Evolutionary conservation across 2,329 filamentous ascomycete genomes (phyloP), one percentile per base, ranked within the genome.

Genomic region (Hymenoscyphus scutula): DNA sequence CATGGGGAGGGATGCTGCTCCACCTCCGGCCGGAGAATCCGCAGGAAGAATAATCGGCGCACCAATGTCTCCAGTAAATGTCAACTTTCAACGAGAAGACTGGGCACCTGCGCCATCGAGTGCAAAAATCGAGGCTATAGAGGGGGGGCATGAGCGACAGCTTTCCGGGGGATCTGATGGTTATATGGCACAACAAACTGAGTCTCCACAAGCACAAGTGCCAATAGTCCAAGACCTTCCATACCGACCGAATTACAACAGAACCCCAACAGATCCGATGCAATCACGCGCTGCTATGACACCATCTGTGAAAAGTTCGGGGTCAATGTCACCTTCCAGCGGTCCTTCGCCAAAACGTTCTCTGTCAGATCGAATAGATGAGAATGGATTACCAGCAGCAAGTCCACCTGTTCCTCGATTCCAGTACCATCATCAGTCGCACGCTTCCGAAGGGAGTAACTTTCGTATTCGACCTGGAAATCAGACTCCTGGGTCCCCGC

Each of bases 341-440:
- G 65, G 62, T 8, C 69, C 66, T 13, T 65, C 62, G 2, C 23
- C 56, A 23, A 63, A 56, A 57, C 59, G 62, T 25, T 58, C 41
- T 29, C 41, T 62, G 60, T 63, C 65, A 15, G 62, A 66, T 17
- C 62, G 63, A 38, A 63, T 67, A 48, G 70, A 70, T 53, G 71
- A 72, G 23, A 70, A 68, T 59, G 67, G 62, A 15, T 41, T 53
- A 57, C 64, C 67, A 30, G 25, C 38, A 25, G 41, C 60, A 41
- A 59, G 56, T 53, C 66, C 66, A 34, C 62, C 68, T 56, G 81
- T 87, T 8, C 82, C 84, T 11, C 81, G 81, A 65, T 80, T 88
- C 60, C 84, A 88, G 70, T 88, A 89, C 68, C 83, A 88, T 68
- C 85, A 76, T 78, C 62, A 76, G 76, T 58, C 82, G 76, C 68